Conservation (phyloP, 2,329 filamentous ascomycete species). For the Paraconiothyrium sp. region DNA sequence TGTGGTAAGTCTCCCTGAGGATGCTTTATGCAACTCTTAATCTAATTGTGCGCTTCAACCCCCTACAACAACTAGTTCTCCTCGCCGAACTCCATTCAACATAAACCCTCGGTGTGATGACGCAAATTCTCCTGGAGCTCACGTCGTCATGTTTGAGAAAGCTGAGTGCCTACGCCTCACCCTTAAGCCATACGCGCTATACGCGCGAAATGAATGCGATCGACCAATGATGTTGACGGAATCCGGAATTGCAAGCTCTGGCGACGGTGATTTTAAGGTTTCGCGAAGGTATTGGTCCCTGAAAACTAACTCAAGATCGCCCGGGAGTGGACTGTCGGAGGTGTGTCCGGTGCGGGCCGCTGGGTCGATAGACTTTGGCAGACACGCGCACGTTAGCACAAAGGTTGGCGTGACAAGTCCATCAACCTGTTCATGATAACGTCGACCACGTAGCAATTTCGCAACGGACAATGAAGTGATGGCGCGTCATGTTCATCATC, state of each 20-base stretch:
- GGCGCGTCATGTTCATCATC: background rate
- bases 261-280: constrained; percentile 3
- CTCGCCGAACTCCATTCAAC: no score
- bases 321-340: constrained; percentile 22
- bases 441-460: background rate
- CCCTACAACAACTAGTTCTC: background rate
- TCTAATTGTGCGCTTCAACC: background rate
- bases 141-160: background rate
- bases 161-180: background rate
- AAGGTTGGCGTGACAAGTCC: background rate
- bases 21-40: background rate
- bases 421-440: background rate
- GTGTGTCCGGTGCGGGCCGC: constrained; percentile 29
- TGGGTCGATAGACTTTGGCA: constrained; percentile 14
- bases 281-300: constrained; percentile 2
- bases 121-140: background rate
- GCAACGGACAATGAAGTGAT: background rate
- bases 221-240: constrained; percentile 1
- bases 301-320: background rate
- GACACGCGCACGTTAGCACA: constrained; percentile 1
- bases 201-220: background rate
- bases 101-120: no score
- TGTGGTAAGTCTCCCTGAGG: background rate
- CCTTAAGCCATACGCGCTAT: background rate
- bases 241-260: background rate